These are phyloP conservation scores for Rhodotorula sp. DNA, from an alignment of 1,284 basidiomycete genomes.

Conservation along the genomic window DNA sequence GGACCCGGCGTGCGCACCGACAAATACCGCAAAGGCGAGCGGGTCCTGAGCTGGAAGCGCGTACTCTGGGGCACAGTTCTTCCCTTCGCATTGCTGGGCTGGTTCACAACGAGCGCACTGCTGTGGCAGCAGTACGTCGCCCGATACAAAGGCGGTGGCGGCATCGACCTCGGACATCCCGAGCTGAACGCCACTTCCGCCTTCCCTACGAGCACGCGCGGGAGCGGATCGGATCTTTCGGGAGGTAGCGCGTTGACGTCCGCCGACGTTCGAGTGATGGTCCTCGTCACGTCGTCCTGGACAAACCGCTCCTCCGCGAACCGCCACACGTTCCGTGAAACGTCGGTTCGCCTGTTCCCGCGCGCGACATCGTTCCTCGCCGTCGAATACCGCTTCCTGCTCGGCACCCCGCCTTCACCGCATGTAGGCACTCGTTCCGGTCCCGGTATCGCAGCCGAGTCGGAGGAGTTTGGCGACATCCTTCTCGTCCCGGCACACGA, in stretches of 20 bases:
- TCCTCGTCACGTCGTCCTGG: conserved; percentile 41
- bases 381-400: conserved; percentile 36
- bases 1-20: conserved; percentile 39
- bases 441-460: conserved; percentile 32
- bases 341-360: conserved; percentile 31
- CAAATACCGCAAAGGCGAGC: conserved; percentile 39
- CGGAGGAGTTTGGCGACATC: conserved; percentile 28
- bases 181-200: conserved; percentile 3
- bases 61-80: conserved; percentile 39
- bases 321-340: conserved; percentile 34
- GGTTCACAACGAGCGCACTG: conserved; percentile 32
- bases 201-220: neutral
- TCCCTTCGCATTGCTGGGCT: conserved; percentile 36
- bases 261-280: conserved; percentile 27
- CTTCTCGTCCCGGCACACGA: conserved; percentile 35
- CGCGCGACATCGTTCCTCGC: conserved; percentile 7
- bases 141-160: conserved; percentile 37
- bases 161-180: conserved; percentile 18
- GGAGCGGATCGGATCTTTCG: neutral
- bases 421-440: conserved; percentile 19
- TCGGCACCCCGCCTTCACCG: conserved; percentile 37
- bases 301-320: conserved; percentile 22
- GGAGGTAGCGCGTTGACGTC: neutral
- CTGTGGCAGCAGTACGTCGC: conserved; percentile 37
- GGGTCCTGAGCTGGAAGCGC: conserved; percentile 36